Evolutionary conservation across 2,329 filamentous ascomycete species (phyloP), one percentile per base, ranked within the genome.

Genomic region (Pestalotiopsis sp.): DNA sequence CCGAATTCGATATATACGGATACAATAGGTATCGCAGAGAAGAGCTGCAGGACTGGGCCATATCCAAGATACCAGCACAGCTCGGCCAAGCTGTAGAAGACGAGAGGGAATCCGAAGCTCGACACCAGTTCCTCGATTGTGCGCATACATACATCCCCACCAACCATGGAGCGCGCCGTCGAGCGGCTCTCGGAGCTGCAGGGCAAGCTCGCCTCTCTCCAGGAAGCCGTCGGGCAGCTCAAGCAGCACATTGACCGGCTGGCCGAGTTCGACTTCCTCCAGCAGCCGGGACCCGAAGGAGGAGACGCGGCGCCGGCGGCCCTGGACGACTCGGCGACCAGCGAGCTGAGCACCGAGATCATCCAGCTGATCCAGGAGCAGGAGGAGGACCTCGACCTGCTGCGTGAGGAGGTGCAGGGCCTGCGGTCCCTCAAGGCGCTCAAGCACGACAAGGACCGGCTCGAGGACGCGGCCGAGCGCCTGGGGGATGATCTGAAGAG

Each of bases 311-410:
- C 31, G 31, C 6, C 31, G 31, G 31, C 31, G 31, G 31, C 31
- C 65, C 83, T 85, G 23, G 86, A 87, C 64, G 83, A 83, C 69
- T 85, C 86, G 71, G 84, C 86, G 45, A 89, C 91, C 68, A 79
- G 91, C 23, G 94, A 97, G 81, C 87, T 98, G 41, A 89, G 90
- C 72, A 85, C 89, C 25, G 94, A 98, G 78, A 97, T 98, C 71
- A 90, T 92, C 73, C 90, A 93, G 75, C 87, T 88, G 20, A 81
- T 98, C 70, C 91, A 93, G 74, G 91, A 93, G 68, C 89, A 92
- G 64, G 91, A 97, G 74, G 94, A 97, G 71, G 94, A 97, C 69
- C 87, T 96, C 72, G 95, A 97, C 79, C 81, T 96, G 20, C 78
- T 98, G 41, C 85, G 85, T 62, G 94, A 96, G 77, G 94, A 97